Base-by-base conservation (phyloP, 495 filamentous ascomycete genomes). In the Annulohypoxylon maeteangense region DNA sequence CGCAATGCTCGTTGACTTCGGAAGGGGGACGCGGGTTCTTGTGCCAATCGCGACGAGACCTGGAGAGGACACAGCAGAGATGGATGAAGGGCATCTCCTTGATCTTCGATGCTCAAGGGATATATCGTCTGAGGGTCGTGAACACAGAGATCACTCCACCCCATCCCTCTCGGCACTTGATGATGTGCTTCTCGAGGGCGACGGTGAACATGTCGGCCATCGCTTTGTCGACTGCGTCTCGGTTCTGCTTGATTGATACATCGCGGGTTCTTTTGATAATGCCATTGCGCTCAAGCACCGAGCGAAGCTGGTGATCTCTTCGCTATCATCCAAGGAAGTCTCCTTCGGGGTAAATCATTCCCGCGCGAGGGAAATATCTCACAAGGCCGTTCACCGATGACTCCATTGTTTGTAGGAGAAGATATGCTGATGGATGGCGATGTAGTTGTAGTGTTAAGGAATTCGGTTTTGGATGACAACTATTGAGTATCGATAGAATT, bases 1-100 rank as follows among this genome's bases (percentile, higher is more conserved):
- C 10, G 31, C 50, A 16, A 29, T 63, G 69, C 32, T 67, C 1
- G 22, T 20, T 23, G 8, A 40, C 12, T 16, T 63, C 32, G 29
- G 64, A 44, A 0, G 63, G 69, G 1, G 1, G 18, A 1, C 61
- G 42, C 0, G 63, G 69, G 16, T n/a, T 56, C 6, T 12, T 6
- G 4, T 53, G 23, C 63, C 64, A 72, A 0, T 31, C 63, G 3
- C 27, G 8, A 4, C 69, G 57, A 5, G 57, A 53, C 4, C 56
- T 48, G 20, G 45, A 10, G 0, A 72, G 29, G n/a, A 8, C 10
- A 4, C 23, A 10, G 51, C 31, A 36, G 0, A 72, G 48, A 0
- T 20, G n/a, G 29, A 44, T 27, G 42, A 68, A 68, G 0, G 11
- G 16, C 12, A 51, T 14, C 1, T 63, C 29, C 0, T 8, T 0